Base-by-base conservation (phyloP, 306 rosid species). In the Dryas octopetala region DNA sequence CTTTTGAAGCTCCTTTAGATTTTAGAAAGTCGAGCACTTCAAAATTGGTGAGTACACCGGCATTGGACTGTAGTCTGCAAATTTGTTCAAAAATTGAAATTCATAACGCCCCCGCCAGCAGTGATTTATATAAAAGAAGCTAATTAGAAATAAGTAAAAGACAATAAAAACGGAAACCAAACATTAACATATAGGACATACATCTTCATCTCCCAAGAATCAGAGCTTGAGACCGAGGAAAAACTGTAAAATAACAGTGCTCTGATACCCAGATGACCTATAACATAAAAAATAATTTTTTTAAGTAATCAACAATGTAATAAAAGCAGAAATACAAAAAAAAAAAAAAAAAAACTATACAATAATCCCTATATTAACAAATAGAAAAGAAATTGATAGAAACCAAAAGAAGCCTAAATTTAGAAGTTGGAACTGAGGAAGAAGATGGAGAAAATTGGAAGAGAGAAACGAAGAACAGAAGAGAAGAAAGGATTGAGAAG, bases 1-100 rank as follows among this genome's bases (percentile, higher is more conserved):
- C 96, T 55, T 83, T 82, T 0, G 90, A 86, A 57, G 96, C 95
- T 64, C 97, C 96, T 82, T 84, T 91, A 4, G 90, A 79, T 77
- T 82, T 83, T 62, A 94, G 86, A 81, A 91, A 90, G 48, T 85
- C 83, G 19, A 90, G 88, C 49, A 88, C 91, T 82, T 93, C 95
- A 11, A 88, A 91, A 79, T 94, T 94, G 16, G 91, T 83, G 26
- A 90, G 90, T 4, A 88, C 78, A 46, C 87, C 88, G 8, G 82
- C 89, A 65, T 91, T 90, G 51, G 80, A 78, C 62, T 86, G 80
- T 70, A 93, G 40, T 77, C 97, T 88, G 86, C 49, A 50, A 78
- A 23, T 13, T 64, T 1, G 13, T 14, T 57, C 32, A 52, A 1
- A 59, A 73, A 2, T 44, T 62, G 11, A 74, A 47, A 62, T 12